Evolutionary conservation across 2,329 filamentous ascomycete species (phyloP), one percentile per base, ranked within the genome.

Genomic region (Triangularia setosa): DNA sequence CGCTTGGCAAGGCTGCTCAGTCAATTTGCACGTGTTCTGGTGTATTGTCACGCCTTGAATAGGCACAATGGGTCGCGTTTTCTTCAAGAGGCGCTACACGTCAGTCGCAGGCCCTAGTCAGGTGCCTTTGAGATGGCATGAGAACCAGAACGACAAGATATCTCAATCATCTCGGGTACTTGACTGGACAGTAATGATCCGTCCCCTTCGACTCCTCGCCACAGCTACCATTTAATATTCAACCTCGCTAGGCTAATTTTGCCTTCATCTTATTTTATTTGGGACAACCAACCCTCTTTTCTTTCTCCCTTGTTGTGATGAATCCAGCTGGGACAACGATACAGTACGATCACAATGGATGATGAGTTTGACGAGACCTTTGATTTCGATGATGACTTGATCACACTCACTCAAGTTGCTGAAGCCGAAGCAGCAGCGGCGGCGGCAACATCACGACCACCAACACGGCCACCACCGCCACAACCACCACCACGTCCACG

Each of bases 381-480:
- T 67, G 82, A 90, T 60, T 82, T 84, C 60, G 88, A 91, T 66
- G 88, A 89, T 70, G 88, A 89, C 68, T 77, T 91, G 64, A 78
- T 83, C 35, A 87, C 83, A 6, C 80, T 87, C 25, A 70, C 69
- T 23, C 68, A 73, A 44, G 66, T 66, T 16, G 64, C 69, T 16
- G 57, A 56, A 57, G 63, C 60, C 14, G 60, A 62, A 16, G 61
- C 64, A 33, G 67, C 69, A 40, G 59, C 61, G 44, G 52, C 52
- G 2, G 52, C 44, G 21, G 21, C 44, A 7, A 11, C 21, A 24
- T 7, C 4, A n/a, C 40, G 40, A 5, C 14, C 44, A 52, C 4
- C n/a, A n/a, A n/a, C n/a, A n/a, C n/a, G n/a, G n/a, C n/a, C n/a
- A n/a, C n/a, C n/a, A n/a, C n/a, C n/a, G n/a, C n/a, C n/a, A n/a